Conservation (phyloP, 225 moss, liverwort and hornwort species). For the Rhytidiadelphus loreus region DNA sequence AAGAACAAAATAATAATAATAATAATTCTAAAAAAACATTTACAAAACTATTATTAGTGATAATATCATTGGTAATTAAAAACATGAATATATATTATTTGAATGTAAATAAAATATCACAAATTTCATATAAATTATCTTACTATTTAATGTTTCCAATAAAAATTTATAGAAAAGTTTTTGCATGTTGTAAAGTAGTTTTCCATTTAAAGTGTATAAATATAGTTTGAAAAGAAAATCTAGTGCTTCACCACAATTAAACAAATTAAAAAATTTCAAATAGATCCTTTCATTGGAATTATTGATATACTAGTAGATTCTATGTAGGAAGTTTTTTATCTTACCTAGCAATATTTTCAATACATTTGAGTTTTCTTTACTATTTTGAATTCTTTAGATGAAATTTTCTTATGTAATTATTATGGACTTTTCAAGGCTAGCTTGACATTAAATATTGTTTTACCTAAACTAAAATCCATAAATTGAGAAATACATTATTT, state of each 20-base stretch:
- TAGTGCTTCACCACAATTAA: neutral
- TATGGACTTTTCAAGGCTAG: neutral
- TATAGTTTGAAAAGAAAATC: neutral
- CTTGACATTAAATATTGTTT: neutral
- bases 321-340: neutral
- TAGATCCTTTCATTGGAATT: neutral
- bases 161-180: neutral
- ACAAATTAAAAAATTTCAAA: neutral
- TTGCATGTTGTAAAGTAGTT: neutral
- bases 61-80: neutral
- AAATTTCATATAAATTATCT: neutral
- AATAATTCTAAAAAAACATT: rapidly evolving
- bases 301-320: neutral
- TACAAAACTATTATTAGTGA: too few relatives aligned
- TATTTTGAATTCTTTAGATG: neutral
- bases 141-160: neutral
- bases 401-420: too few relatives aligned
- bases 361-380: neutral
- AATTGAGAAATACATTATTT: neutral
- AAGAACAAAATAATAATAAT: neutral
- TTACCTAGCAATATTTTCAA: neutral
- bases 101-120: too few relatives aligned
- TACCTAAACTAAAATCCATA: too few relatives aligned
- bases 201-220: neutral
- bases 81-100: too few relatives aligned